phyloP scores from a whole-genome alignment of 2,329 filamentous ascomycete genomes.

The Colletotrichum brevisporum region DNA sequence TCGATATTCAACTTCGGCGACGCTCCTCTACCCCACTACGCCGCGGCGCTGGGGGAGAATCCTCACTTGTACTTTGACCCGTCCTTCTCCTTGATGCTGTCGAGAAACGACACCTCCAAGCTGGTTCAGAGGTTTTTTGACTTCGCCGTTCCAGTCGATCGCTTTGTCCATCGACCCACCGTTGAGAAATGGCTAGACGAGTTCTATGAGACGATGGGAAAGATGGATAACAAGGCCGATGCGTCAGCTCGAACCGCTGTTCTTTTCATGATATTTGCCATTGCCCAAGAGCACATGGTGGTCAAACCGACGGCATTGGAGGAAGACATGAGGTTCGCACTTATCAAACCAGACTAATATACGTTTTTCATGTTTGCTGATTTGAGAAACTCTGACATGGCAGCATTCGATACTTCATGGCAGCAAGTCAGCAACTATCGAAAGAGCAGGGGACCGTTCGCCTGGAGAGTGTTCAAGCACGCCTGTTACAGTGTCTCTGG shows the following conservation, averaged over 20 bases:
- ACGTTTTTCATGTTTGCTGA: no score
- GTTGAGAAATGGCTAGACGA: slow-evolving; percentile 55
- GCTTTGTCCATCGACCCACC: slow-evolving; percentile 54
- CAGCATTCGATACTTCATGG: slow-evolving; percentile 48
- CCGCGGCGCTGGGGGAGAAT: background rate
- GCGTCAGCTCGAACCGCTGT: slow-evolving; percentile 12
- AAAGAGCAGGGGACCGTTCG: slow-evolving; percentile 54
- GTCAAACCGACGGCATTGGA: background rate
- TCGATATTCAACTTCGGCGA: slow-evolving; percentile 29
- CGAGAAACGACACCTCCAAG: slow-evolving; percentile 40
- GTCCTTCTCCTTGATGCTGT: slow-evolving; percentile 56
- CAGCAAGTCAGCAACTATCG: slow-evolving; percentile 53
- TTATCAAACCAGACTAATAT: no score
- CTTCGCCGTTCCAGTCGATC: slow-evolving; percentile 53
- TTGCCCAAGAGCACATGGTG: slow-evolving; percentile 58
- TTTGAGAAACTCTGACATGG: background rate
- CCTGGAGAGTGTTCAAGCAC: slow-evolving; percentile 56
- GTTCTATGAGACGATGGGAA: slow-evolving; percentile 58
- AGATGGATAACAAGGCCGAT: slow-evolving; percentile 47
- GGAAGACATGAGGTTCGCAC: slow-evolving; percentile 14
- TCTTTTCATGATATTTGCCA: slow-evolving; percentile 60
- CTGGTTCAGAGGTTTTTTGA: slow-evolving; percentile 54
- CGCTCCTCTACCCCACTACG: slow-evolving; percentile 9
- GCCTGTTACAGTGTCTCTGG: slow-evolving; percentile 58
- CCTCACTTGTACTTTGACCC: slow-evolving; percentile 49